A percentile compares a stretch with the other conserved stretches of the same genome.
phyloP scores from a whole-genome alignment of 805 yeast genomes.

The Naumovozyma dairenensis region DNA sequence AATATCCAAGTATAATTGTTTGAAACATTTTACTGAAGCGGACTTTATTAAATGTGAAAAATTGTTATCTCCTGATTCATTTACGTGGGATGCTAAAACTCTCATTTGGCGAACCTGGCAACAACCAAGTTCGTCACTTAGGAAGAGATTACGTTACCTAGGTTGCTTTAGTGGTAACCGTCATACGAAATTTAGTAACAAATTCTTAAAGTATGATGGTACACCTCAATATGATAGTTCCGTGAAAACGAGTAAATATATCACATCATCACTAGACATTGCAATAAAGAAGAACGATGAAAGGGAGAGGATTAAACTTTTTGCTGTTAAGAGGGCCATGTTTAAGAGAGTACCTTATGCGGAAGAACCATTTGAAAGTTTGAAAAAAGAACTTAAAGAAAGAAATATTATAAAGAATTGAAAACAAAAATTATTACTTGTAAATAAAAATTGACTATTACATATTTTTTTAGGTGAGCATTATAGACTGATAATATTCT shows the following conservation, averaged over 20 bases:
- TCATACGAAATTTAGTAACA: too few species aligned
- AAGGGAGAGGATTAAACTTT: slow-evolving; percentile 12
- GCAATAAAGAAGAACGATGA: slow-evolving; percentile 9
- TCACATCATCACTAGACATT: neutral
- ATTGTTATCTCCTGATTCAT: neutral
- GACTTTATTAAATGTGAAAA: neutral
- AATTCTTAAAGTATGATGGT: too few species aligned
- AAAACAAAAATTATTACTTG: too few species aligned
- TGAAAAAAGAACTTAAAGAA: slow-evolving; percentile 25
- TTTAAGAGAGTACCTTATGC: slow-evolving; percentile 21
- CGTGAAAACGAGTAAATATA: slow-evolving; percentile 2
- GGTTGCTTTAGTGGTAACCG: too few species aligned
- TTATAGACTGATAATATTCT: too few species aligned
- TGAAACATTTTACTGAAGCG: neutral
- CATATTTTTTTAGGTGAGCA: too few species aligned
- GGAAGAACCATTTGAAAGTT: slow-evolving; percentile 13
- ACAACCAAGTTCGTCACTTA: too few species aligned
- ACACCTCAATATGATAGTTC: too few species aligned
- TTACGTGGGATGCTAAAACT: neutral
- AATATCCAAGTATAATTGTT: slow-evolving; percentile 18
- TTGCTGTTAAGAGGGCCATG: slow-evolving; percentile 24
- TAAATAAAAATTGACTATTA: too few species aligned
- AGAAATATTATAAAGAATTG: slow-evolving; percentile 11
- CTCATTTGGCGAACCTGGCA: too few species aligned
- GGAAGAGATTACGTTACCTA: too few species aligned